phyloP scores from a whole-genome alignment of 345 rosid species.

The Geranium rotundifolium region DNA sequence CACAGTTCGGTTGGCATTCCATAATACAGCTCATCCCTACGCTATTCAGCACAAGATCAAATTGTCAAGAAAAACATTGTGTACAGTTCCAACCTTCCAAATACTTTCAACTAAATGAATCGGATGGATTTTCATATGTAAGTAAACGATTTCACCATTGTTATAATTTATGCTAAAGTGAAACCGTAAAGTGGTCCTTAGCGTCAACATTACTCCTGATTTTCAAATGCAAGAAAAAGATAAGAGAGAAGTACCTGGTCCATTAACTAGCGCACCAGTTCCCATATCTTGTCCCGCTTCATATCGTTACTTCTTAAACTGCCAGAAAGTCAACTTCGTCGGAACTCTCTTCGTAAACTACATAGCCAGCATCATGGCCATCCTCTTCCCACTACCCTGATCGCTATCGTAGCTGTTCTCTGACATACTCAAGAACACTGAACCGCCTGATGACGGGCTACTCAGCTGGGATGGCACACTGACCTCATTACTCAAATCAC shows the following conservation, averaged over 20 bases:
- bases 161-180: background rate
- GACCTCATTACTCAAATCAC: constrained; percentile 37
- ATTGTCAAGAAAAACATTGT: too few relatives aligned
- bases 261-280: background rate
- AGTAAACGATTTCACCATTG: too few relatives aligned
- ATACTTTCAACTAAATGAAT: too few relatives aligned
- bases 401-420: constrained; percentile 64
- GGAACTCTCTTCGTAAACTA: constrained; percentile 45
- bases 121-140: too few relatives aligned
- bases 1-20: too few relatives aligned
- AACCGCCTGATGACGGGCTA: constrained; percentile 32
- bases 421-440: constrained; percentile 34
- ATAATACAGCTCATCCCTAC: too few relatives aligned
- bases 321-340: constrained; percentile 49
- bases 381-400: constrained; percentile 64
- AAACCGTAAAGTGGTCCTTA: background rate
- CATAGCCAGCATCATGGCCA: constrained; percentile 35
- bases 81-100: too few relatives aligned
- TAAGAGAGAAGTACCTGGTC: constrained; percentile 14
- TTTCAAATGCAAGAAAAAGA: background rate
- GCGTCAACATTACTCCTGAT: background rate
- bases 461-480: constrained; percentile 33
- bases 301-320: constrained; percentile 15
- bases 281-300: constrained; percentile 6
- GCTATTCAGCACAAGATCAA: too few relatives aligned